phyloP scores from a whole-genome alignment of 129 eudicot genomes.

The Deinandra increscens region DNA sequence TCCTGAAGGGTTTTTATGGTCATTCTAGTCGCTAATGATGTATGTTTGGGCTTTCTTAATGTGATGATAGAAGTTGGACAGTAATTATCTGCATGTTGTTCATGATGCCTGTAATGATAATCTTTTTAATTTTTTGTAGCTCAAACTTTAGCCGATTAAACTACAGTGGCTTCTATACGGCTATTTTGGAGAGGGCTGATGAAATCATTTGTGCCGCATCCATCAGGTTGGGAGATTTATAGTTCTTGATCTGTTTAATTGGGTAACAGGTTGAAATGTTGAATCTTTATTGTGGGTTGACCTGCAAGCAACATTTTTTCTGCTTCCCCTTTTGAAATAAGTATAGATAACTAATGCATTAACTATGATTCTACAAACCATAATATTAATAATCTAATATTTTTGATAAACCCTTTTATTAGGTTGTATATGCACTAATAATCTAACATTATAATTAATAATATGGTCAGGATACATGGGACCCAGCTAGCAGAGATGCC shows the following conservation, averaged over 20 bases:
- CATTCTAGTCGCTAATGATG: neutral
- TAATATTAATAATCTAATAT: neutral
- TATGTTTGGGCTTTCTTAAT: neutral
- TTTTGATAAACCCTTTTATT: neutral
- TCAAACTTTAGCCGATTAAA: constrained; percentile 80
- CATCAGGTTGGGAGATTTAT: constrained; percentile 56
- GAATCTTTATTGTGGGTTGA: neutral
- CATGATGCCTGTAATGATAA: neutral
- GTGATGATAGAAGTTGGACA: neutral
- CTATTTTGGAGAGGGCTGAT: constrained; percentile 87
- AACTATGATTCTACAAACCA: neutral
- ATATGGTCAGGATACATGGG: constrained; percentile 69
- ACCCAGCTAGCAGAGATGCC: constrained; percentile 97
- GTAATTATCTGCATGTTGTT: neutral
- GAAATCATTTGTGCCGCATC: constrained; percentile 90
- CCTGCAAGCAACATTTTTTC: neutral
- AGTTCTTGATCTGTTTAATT: neutral
- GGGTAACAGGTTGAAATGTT: neutral
- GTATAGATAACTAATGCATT: neutral
- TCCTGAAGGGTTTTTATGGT: neutral
- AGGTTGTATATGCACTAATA: neutral
- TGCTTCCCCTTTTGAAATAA: neutral
- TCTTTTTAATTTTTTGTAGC: constrained; percentile 32
- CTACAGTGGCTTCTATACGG: constrained; percentile 78
- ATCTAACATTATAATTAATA: constrained; percentile 14